A percentile compares a stretch with the other conserved stretches of the same genome.
Conservation (phyloP, 345 rosid genomes). For the Zanthoxylum bungeanum region DNA sequence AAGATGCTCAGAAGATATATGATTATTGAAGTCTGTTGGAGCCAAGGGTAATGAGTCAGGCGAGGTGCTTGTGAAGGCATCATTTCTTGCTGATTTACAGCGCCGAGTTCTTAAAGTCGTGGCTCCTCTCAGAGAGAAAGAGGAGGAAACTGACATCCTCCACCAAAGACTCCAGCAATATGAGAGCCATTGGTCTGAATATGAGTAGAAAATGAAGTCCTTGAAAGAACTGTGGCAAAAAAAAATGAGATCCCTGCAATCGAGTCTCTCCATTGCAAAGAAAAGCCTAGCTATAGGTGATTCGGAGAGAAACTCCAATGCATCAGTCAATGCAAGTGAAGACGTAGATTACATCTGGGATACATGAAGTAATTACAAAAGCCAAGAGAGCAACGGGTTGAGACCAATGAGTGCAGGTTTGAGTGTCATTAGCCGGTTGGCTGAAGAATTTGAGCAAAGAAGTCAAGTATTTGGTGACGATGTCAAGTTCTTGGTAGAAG, state of each 20-base stretch:
- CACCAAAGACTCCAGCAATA: constrained; percentile 93
- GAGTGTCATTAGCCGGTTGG: constrained; percentile 80
- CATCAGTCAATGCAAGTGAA: constrained; percentile 79
- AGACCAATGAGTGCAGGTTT: constrained; percentile 86
- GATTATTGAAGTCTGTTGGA: constrained; percentile 52
- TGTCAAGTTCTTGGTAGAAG: constrained; percentile 95
- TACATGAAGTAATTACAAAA: constrained; percentile 50
- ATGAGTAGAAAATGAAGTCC: constrained; percentile 94
- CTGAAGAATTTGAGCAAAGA: constrained; percentile 97
- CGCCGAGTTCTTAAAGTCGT: constrained; percentile 89
- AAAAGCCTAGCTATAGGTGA: constrained; percentile 86
- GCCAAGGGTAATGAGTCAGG: constrained; percentile 58
- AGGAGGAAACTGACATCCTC: constrained; percentile 94
- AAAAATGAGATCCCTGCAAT: constrained; percentile 95
- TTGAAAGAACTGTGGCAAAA: constrained; percentile 99
- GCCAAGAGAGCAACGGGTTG: constrained; percentile 63
- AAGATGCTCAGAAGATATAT: constrained; percentile 80
- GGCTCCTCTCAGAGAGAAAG: constrained; percentile 82
- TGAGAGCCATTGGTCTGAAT: constrained; percentile 95
- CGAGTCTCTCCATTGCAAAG: constrained; percentile 96
- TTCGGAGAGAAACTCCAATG: constrained; percentile 84
- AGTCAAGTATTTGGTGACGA: constrained; percentile 94
- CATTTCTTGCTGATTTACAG: constrained; percentile 86
- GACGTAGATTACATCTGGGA: constrained; percentile 66
- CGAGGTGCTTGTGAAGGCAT: constrained; percentile 84